These are phyloP conservation scores for Penicillium verhagenii DNA, from an alignment of 495 filamentous ascomycete genomes.

Conservation along the genomic window DNA sequence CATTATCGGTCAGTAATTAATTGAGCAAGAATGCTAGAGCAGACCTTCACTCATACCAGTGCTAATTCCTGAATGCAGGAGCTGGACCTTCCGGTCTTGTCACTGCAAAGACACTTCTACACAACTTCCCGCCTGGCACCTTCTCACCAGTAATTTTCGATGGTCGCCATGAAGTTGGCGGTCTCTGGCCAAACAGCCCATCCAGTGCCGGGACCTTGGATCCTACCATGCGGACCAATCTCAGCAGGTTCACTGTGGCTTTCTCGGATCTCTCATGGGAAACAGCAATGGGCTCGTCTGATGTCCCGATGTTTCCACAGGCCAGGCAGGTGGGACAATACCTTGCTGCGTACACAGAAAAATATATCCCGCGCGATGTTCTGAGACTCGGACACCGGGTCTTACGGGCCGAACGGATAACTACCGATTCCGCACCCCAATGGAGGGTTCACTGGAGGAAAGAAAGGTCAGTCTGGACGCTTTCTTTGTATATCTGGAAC, in stretches of 20 bases:
- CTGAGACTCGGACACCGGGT: slow-evolving; percentile 57
- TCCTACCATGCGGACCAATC: slow-evolving; percentile 74
- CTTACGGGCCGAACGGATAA: slow-evolving; percentile 37
- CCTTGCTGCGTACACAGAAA: slow-evolving; percentile 58
- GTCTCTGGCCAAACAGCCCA: slow-evolving; percentile 59
- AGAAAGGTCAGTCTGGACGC: slow-evolving; percentile 22
- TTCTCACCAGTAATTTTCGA: slow-evolving; percentile 76
- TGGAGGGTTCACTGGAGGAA: slow-evolving; percentile 57
- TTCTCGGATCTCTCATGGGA: slow-evolving; percentile 80
- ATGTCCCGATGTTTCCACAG: slow-evolving; percentile 62
- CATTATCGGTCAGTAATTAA: slow-evolving; percentile 57
- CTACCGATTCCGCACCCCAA: slow-evolving; percentile 10
- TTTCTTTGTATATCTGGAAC: neutral
- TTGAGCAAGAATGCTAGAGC: neutral
- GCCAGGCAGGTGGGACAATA: slow-evolving; percentile 78
- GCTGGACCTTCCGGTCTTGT: slow-evolving; percentile 81
- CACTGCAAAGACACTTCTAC: slow-evolving; percentile 75
- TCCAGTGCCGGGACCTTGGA: slow-evolving; percentile 42
- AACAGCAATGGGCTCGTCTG: slow-evolving; percentile 34
- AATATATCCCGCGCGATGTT: slow-evolving; percentile 51
- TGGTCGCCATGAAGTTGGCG: slow-evolving; percentile 60
- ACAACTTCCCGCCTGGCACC: slow-evolving; percentile 50
- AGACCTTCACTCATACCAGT: neutral
- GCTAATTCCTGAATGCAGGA: slow-evolving; percentile 55
- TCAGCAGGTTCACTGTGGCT: slow-evolving; percentile 72